Base-by-base conservation (phyloP, 768 basidiomycete genomes). In the Boletus fagicola region DNA sequence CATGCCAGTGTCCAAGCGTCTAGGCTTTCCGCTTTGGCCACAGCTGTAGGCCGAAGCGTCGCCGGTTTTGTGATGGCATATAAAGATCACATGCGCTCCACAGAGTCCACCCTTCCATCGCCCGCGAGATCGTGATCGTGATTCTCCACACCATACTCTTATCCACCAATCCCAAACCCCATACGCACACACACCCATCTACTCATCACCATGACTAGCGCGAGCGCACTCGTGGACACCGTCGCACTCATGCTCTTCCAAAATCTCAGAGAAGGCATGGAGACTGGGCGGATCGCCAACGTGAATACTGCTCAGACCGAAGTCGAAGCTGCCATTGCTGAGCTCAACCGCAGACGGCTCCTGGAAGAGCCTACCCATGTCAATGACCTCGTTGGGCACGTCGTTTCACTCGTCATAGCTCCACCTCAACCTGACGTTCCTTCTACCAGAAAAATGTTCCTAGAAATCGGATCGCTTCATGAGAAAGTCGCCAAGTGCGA, bases 1-100 rank as follows among this genome's bases (percentile, higher is more conserved):
- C 46, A 48, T 36, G n/a, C n/a, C n/a, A n/a, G n/a, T n/a, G 56
- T 50, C 55, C 63, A 59, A 64, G 59, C 65, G 47, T 44, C 51
- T 12, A 20, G 10, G 40, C 20, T 49, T 35, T 49, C 49, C 49
- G 59, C 59, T 67, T 68, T 67, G 64, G 43, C 30, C 31, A 51
- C 49, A 38, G 36, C 44, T 33, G 49, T 57, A 4, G 56, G 43
- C 43, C 53, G 45, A 58, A 56, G 43, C 39, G 38, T 57, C 39
- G 28, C 26, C 20, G n/a, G 53, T 31, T 4, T 4, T 35, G 13
- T 18, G 33, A 44, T 58, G 46, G 46, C 35, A 43, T 64, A 68
- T 54, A 68, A 63, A 42, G 22, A 42, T 8, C 49, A 16, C 16
- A 2, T 18, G 24, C 8, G 42, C 6, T 42, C 53, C 58, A 62